Evolutionary conservation across 495 filamentous ascomycete genomes (phyloP), one percentile per base, ranked within the genome.

Genomic region (Hypoxylon crocopeplum): DNA sequence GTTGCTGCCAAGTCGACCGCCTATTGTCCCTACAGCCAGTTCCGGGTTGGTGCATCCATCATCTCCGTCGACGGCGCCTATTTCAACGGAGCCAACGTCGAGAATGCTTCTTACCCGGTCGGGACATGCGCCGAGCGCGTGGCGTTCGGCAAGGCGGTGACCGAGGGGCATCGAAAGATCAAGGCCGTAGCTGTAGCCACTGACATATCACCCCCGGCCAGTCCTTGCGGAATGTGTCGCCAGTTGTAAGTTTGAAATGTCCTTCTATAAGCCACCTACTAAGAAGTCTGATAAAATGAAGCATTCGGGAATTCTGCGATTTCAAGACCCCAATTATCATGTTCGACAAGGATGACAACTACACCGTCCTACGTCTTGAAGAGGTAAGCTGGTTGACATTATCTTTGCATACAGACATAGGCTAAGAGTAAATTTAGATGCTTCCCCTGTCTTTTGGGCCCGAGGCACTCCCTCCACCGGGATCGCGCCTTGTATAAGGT

Each of bases 71-170:
- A 82, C 20, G 84, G 80, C n/a, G 74, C 76, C 45, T 88, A 82
- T 59, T 77, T 91, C 62, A 68, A 75, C 39, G 94, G 94, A 16
- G 92, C 88, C 39, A 98, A 98, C 72, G 85, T 98, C 21, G 94
- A 98, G 75, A 98, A 98, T 72, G 94, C 90, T 1, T 80, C 87
- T 19, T 98, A 96, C 68, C 93, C 93, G 4, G 92, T 97, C 16
- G 89, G 90, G 0, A 93, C 89, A 0, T 98, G 94, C 69, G 94
- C 94, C n/a, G 94, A 98, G 81, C 79, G 92, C 27, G 88, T 90
- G 8, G 90, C 93, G 2, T 75, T 97, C 59, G 88, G 82, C 2
- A 91, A 84, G 47, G 94, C 94, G n/a, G 80, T 97, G 42, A 79
- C 69, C 12, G 79, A 86, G 53, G 90, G 91, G 1, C 82, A 89